These are phyloP conservation scores for Phialophora macrospora DNA, from an alignment of 2,329 filamentous ascomycete species.

Conservation along the genomic window DNA sequence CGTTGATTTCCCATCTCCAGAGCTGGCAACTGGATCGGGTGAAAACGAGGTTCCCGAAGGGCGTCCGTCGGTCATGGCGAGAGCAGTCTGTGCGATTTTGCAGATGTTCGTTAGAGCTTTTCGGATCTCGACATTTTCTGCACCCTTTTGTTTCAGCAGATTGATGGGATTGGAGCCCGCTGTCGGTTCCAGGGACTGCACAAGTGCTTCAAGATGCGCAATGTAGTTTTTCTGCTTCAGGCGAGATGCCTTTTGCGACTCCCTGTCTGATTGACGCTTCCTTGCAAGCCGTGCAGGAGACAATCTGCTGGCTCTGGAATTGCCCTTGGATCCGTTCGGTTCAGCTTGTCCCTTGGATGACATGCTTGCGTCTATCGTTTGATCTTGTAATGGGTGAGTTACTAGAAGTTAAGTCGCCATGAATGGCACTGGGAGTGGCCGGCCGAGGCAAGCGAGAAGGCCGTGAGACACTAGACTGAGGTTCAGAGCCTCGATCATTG, in stretches of 20 bases:
- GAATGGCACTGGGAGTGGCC: not conserved
- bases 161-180: constrained; percentile 6
- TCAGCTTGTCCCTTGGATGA: not conserved
- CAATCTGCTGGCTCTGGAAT: not conserved
- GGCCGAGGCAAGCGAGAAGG: too few relatives aligned
- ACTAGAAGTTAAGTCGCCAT: not conserved
- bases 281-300: not conserved
- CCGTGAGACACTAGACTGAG: not conserved
- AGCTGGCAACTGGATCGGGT: not conserved
- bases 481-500: not conserved
- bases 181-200: constrained; percentile 2
- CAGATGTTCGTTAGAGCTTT: constrained; percentile 7
- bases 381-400: not conserved
- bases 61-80: not conserved
- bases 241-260: constrained; percentile 16
- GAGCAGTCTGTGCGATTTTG: constrained; percentile 10
- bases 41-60: not conserved
- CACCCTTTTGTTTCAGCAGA: constrained; percentile 10
- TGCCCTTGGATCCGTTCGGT: not conserved
- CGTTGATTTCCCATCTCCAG: not conserved
- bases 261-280: constrained; percentile 9
- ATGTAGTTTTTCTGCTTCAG: constrained; percentile 16
- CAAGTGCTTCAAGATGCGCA: constrained; percentile 10
- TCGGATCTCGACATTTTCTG: constrained; percentile 11
- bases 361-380: not conserved